phyloP scores from a whole-genome alignment of 176 grass and related monocot genomes.

The Musa acuminata region DNA sequence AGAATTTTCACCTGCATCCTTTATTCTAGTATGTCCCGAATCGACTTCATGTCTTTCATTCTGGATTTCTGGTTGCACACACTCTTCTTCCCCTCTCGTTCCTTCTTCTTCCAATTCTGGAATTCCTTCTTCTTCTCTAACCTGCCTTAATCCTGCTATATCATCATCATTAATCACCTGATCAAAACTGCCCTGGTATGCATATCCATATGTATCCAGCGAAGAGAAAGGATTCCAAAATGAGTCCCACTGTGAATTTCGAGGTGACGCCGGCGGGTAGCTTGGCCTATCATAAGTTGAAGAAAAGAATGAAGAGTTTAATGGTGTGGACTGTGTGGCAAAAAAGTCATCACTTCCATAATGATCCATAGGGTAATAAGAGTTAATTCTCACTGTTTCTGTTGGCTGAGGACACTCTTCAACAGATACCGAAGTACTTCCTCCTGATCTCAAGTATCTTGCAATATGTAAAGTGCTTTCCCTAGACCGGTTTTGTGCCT shows the following conservation, averaged over 20 bases:
- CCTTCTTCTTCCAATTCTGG: conserved; percentile 93
- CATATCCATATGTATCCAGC: conserved; percentile 32
- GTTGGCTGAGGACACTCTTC: conserved; percentile 43
- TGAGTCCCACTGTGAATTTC: conserved; percentile 74
- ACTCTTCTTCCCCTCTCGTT: conserved; percentile 18
- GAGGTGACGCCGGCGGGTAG: conserved; percentile 49
- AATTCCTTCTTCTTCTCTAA: conserved; percentile 96
- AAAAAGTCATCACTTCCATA: conserved; percentile 40
- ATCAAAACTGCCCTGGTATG: conserved; percentile 41
- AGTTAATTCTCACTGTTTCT: conserved; percentile 32
- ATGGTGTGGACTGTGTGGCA: conserved; percentile 20
- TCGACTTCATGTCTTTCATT: conserved; percentile 25
- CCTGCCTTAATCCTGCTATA: conserved; percentile 56
- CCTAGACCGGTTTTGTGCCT: neutral
- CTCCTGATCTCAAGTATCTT: conserved; percentile 57
- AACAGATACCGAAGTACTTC: conserved; percentile 65
- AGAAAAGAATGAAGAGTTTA: conserved; percentile 33
- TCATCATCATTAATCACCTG: conserved; percentile 69
- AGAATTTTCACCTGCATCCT: conserved; percentile 19
- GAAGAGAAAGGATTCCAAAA: conserved; percentile 73
- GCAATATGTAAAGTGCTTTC: conserved; percentile 50
- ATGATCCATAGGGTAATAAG: conserved; percentile 45
- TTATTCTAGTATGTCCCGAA: conserved; percentile 30
- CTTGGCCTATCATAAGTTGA: conserved; percentile 42
- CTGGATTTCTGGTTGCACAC: conserved; percentile 21